Percentiles rank a stretch among this genome's conserved stretches.
These are phyloP conservation scores for Globisporangium emineosum DNA, from an alignment of 352 stramenopile genomes.

Conservation along the genomic window DNA sequence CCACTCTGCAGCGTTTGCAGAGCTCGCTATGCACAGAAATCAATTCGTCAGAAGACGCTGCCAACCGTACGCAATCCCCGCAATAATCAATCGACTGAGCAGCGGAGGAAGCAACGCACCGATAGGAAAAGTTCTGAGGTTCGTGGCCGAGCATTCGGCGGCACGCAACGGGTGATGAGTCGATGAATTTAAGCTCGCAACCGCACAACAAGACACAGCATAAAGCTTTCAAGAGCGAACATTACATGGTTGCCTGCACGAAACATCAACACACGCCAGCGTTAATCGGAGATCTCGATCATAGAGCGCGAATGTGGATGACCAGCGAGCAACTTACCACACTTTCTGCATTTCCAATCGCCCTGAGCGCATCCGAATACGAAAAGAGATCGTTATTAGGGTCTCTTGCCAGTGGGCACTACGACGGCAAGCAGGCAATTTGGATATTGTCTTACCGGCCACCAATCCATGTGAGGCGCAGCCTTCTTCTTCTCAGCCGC, in stretches of 20 bases:
- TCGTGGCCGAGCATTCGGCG: background rate
- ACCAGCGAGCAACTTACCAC: constrained; percentile 31
- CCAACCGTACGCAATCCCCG: background rate
- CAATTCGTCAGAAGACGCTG: background rate
- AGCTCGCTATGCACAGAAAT: constrained; percentile 28
- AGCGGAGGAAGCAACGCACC: constrained; percentile 18
- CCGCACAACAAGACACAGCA: constrained; percentile 3
- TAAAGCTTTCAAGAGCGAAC: background rate
- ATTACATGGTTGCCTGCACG: constrained; percentile 54
- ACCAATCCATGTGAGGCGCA: constrained; percentile 76
- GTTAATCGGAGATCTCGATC: constrained; percentile 8
- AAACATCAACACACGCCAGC: background rate
- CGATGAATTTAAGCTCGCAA: background rate
- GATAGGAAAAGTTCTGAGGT: constrained; percentile 69
- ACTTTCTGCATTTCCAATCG: constrained; percentile 78
- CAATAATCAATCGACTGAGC: background rate
- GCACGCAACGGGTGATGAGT: constrained; percentile 3
- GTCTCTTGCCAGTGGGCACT: background rate
- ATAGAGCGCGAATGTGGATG: background rate
- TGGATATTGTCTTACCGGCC: constrained; percentile 38
- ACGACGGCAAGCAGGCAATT: background rate
- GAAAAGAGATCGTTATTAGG: constrained; percentile 15
- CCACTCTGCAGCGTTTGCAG: constrained; percentile 62
- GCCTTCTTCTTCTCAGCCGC: constrained; percentile 32
- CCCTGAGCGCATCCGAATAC: constrained; percentile 35